phyloP scores from a whole-genome alignment of 441 rosid genomes.

The Jatropha podagrica region DNA sequence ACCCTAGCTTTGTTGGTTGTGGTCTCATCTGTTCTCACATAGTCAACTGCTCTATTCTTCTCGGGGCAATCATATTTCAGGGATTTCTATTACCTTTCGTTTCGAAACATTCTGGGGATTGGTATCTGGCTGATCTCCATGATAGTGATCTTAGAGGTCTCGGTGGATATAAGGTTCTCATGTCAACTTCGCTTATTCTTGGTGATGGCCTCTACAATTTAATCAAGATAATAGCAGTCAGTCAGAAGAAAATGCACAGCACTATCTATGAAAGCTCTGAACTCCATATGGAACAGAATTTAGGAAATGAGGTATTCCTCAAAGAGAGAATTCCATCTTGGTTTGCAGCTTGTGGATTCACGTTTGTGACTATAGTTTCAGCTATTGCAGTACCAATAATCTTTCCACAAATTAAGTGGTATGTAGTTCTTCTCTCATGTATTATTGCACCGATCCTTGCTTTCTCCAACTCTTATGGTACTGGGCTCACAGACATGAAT shows the following conservation, averaged over 20 bases:
- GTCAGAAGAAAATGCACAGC: constrained; percentile 54
- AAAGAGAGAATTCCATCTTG: constrained; percentile 76
- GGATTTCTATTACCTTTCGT: constrained; percentile 84
- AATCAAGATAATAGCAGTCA: constrained; percentile 64
- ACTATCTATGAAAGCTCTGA: constrained; percentile 51
- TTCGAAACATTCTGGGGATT: constrained; percentile 67
- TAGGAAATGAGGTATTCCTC: constrained; percentile 67
- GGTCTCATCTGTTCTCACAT: constrained; percentile 93
- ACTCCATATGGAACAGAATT: constrained; percentile 46
- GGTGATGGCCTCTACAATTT: constrained; percentile 92
- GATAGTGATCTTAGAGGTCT: constrained; percentile 87
- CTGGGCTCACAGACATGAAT: constrained; percentile 87
- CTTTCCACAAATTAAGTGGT: constrained; percentile 85
- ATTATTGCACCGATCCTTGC: constrained; percentile 82
- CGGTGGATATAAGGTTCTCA: constrained; percentile 87
- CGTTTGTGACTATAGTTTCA: constrained; percentile 73
- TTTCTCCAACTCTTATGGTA: constrained; percentile 91
- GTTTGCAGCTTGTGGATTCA: constrained; percentile 75
- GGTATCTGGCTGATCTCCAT: constrained; percentile 76
- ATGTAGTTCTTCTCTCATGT: constrained; percentile 69
- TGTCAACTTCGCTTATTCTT: constrained; percentile 79
- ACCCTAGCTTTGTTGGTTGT: constrained; percentile 89
- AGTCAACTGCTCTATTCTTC: constrained; percentile 85
- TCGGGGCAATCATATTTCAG: constrained; percentile 84
- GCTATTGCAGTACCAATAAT: constrained; percentile 61